Conservation (phyloP, 2,329 filamentous ascomycete species). For the Alternaria alternata region DNA sequence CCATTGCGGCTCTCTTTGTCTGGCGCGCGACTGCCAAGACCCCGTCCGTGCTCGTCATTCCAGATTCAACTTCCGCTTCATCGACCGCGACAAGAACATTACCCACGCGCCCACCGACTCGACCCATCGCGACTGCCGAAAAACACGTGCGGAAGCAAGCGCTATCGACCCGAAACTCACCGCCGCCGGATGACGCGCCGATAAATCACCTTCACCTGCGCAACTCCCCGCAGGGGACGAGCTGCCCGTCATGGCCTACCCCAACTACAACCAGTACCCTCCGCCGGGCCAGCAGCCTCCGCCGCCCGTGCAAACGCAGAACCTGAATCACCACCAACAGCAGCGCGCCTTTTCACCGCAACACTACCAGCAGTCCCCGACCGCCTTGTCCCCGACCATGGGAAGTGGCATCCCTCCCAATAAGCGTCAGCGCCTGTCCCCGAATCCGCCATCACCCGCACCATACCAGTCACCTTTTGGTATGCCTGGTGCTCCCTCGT, state of each 20-base stretch:
- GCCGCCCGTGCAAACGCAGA: conserved; percentile 50
- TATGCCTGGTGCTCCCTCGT: conserved; percentile 56
- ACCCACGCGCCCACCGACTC: conserved; percentile 26
- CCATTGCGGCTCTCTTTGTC: conserved; percentile 33
- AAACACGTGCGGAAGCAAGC: conserved; percentile 16
- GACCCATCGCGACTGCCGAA: conserved; percentile 18
- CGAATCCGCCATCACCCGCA: conserved; percentile 68
- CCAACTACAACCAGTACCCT: conserved; percentile 42
- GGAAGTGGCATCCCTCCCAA: conserved; percentile 65
- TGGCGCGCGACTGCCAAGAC: conserved; percentile 39
- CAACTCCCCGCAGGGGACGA: conserved; percentile 34
- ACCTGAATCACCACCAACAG: conserved; percentile 55
- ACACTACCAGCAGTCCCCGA: conserved; percentile 59
- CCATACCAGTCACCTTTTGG: conserved; percentile 48
- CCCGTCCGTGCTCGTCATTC: conserved; percentile 32
- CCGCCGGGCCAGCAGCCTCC: conserved; percentile 37
- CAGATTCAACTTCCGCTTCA: conserved; percentile 19
- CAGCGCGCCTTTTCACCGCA: conserved; percentile 52
- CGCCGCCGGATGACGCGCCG: conserved; percentile 33
- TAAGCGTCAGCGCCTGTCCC: conserved; percentile 76
- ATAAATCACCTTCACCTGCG: conserved; percentile 33
- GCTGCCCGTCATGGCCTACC: conserved; percentile 46
- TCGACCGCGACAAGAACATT: conserved; percentile 25
- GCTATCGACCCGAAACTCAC: background rate
- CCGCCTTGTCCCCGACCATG: conserved; percentile 58